These are phyloP conservation scores for Thermomucor indicae-seudaticae DNA, from an alignment of 371 early-diverging fungal genomes.

Conservation along the genomic window DNA sequence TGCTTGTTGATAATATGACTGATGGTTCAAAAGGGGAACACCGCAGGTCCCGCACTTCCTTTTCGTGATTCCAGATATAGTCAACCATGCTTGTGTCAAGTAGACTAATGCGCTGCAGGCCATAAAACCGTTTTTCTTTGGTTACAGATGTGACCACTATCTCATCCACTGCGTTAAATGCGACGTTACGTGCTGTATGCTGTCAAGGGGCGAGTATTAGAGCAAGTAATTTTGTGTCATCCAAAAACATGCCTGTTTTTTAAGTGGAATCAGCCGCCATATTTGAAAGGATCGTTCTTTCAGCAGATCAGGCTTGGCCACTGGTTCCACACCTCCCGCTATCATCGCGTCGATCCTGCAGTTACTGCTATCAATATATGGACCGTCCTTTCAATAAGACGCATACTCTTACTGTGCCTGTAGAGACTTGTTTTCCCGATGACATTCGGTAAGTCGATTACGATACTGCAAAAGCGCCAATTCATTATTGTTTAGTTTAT, in stretches of 20 bases:
- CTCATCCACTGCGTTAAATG: constrained; percentile 4
- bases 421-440: no score
- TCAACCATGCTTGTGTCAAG: constrained; percentile 8
- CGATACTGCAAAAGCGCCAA: no score
- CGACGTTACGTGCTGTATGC: constrained; percentile 3
- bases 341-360: background rate
- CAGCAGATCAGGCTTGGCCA: background rate
- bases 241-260: background rate
- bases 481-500: no score
- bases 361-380: background rate
- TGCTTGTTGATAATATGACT: constrained; percentile 12
- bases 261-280: background rate
- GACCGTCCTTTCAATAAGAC: no score
- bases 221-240: background rate
- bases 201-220: background rate
- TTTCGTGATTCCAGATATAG: constrained; percentile 9
- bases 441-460: no score
- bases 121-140: background rate
- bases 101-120: constrained; percentile 11
- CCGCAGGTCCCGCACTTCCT: constrained; percentile 16
- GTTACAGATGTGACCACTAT: constrained; percentile 6
- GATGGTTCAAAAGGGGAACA: constrained; percentile 6
- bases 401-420: no score
- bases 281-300: background rate
- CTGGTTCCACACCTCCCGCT: background rate